Evolutionary conservation across 2,329 filamentous ascomycete species (phyloP).

Genomic region (Penicillium sp.): DNA sequence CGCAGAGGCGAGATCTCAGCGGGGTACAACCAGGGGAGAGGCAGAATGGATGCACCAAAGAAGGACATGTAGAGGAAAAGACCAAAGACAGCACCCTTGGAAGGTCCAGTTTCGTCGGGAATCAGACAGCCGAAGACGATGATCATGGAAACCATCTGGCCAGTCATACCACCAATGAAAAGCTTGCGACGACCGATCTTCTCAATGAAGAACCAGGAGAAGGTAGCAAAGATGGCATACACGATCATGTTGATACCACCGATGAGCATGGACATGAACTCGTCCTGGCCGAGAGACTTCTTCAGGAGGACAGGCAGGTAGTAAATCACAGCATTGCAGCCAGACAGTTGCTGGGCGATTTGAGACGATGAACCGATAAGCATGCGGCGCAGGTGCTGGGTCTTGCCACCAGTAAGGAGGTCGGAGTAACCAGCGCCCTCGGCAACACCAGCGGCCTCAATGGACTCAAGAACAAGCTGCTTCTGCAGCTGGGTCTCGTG

Average conservation of each 20-base stretch:
- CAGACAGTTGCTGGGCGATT: constrained; percentile 51
- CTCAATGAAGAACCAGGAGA: constrained; percentile 52
- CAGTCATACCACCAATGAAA: constrained; percentile 40
- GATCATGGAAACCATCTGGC: constrained; percentile 42
- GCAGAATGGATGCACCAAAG: constrained; percentile 65
- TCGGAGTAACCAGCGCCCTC: constrained; percentile 49
- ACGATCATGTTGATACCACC: constrained; percentile 54
- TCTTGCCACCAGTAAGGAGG: constrained; percentile 39
- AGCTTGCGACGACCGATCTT: constrained; percentile 49
- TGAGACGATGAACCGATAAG: constrained; percentile 42
- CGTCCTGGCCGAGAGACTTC: constrained; percentile 41
- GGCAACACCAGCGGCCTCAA: constrained; percentile 61
- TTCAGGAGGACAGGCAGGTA: constrained; percentile 51
- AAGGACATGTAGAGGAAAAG: constrained; percentile 69
- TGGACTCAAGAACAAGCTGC: constrained; percentile 68
- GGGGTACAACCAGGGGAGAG: constrained; percentile 58
- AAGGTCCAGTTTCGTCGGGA: constrained; percentile 22
- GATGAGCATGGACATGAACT: constrained; percentile 51
- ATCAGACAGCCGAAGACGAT: constrained; percentile 44
- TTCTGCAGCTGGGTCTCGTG: constrained; percentile 59
- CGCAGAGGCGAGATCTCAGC: constrained; percentile 56
- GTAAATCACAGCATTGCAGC: constrained; percentile 53
- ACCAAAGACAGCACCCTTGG: constrained; percentile 53
- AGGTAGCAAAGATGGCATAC: constrained; percentile 42
- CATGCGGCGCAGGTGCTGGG: constrained; percentile 43